A percentile compares a stretch with the other conserved stretches of the same genome.
Conservation (phyloP, 345 rosid genomes). For the Brassica incana region DNA sequence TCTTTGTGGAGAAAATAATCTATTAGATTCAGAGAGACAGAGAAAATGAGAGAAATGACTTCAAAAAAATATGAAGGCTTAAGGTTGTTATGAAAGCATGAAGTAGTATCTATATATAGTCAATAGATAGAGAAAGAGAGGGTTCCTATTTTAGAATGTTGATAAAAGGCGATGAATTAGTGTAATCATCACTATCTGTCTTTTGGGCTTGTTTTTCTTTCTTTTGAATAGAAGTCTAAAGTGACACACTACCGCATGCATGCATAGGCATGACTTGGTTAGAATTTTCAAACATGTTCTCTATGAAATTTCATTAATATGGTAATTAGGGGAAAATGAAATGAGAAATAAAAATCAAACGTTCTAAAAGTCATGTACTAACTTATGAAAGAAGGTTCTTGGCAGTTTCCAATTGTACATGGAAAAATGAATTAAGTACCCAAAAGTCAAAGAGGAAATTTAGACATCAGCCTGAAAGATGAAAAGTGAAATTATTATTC, state of each 20-base stretch:
- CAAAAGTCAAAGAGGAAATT: slow-evolving; percentile 15
- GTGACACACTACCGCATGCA: slow-evolving; percentile 25
- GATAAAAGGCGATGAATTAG: slow-evolving; percentile 15
- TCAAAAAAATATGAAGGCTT: background rate
- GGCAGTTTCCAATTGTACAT: slow-evolving; percentile 19
- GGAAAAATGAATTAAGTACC: background rate
- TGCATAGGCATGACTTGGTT: slow-evolving; percentile 20
- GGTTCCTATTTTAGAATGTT: slow-evolving; percentile 22
- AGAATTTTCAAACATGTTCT: slow-evolving; percentile 25
- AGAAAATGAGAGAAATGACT: slow-evolving; percentile 11
- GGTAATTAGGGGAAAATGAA: background rate
- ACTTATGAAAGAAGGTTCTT: slow-evolving; percentile 19
- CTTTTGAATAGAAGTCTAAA: slow-evolving; percentile 1
- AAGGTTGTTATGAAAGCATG: slow-evolving; percentile 12
- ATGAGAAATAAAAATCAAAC: background rate
- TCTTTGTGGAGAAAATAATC: background rate
- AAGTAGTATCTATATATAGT: slow-evolving; percentile 12
- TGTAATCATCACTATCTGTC: slow-evolving; percentile 13
- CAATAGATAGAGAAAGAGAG: slow-evolving; percentile 11
- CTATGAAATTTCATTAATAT: slow-evolving; percentile 7
- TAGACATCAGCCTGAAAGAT: background rate
- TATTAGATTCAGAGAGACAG: background rate
- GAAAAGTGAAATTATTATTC: too few species aligned
- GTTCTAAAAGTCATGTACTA: slow-evolving; percentile 6
- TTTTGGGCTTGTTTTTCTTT: background rate